A percentile compares a stretch with the other conserved stretches of the same genome.
phyloP scores from a whole-genome alignment of 2,329 filamentous ascomycete genomes.

The Xylariaceae sp. region DNA sequence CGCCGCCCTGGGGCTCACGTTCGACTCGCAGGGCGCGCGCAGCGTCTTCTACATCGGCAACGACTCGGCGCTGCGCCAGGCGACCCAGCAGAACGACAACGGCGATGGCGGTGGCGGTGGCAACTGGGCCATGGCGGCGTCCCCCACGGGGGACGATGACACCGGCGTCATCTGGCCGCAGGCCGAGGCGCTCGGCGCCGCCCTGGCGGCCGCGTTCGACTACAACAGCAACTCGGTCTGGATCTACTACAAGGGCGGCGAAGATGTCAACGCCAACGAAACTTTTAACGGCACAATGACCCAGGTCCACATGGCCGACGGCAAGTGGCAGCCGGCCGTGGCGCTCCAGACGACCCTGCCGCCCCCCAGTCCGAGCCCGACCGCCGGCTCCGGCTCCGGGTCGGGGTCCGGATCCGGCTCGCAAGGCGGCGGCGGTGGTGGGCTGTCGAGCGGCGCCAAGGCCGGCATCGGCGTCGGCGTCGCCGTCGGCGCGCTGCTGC shows the following conservation, averaged over 20 bases:
- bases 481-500: constrained; percentile 17
- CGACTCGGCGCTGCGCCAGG: constrained; percentile 22
- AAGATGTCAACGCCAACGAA: not conserved
- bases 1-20: constrained; percentile 3
- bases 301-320: constrained; percentile 18
- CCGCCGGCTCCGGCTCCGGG: not conserved
- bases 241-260: constrained; percentile 26
- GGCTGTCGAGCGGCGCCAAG: constrained; percentile 6
- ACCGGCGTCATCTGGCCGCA: constrained; percentile 21
- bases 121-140: not conserved
- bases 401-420: too few relatives aligned
- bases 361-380: not conserved
- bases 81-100: constrained; percentile 10
- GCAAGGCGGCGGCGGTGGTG: not conserved
- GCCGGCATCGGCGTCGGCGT: constrained; percentile 19
- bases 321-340: constrained; percentile 20
- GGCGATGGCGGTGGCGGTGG: too few relatives aligned
- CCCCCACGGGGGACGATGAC: not conserved
- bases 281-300: constrained; percentile 15
- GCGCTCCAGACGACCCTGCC: constrained; percentile 10
- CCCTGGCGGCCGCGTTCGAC: constrained; percentile 21
- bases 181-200: constrained; percentile 23
- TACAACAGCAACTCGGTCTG: constrained; percentile 16
- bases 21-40: constrained; percentile 6
- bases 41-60: constrained; percentile 14